phyloP scores from a whole-genome alignment of 148 eudicot species.

The Vaccinium myrtillus region DNA sequence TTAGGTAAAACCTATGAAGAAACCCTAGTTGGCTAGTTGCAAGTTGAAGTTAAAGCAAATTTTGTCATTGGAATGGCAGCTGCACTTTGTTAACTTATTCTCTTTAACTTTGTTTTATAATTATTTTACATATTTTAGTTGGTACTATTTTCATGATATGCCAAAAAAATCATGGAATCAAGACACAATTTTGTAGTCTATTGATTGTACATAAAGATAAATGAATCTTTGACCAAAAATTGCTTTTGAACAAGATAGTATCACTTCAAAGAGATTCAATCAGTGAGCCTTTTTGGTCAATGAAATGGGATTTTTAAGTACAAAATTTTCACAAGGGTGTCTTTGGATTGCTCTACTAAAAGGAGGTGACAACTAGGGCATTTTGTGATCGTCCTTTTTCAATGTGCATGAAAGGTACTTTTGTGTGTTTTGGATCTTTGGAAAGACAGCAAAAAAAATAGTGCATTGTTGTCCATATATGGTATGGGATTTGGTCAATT shows the following conservation, averaged over 20 bases:
- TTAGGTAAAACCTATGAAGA: background rate
- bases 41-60: background rate
- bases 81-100: background rate
- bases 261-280: conserved; percentile 9
- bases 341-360: background rate
- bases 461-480: background rate
- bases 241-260: background rate
- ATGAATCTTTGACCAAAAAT: conserved; percentile 2
- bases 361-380: background rate
- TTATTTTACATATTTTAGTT: background rate
- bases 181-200: background rate
- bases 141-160: background rate
- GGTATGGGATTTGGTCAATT: background rate
- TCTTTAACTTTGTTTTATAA: background rate
- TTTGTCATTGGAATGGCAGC: background rate
- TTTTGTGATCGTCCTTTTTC: background rate
- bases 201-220: conserved; percentile 8
- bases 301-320: background rate
- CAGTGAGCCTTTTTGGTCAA: conserved; percentile 6
- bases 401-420: background rate
- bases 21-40: background rate
- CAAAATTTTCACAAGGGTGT: background rate
- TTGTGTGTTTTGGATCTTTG: background rate
- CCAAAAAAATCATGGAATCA: background rate
- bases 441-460: background rate